Evolutionary conservation across 2,329 filamentous ascomycete genomes (phyloP).

Genomic region (Penicillium decumbens): DNA sequence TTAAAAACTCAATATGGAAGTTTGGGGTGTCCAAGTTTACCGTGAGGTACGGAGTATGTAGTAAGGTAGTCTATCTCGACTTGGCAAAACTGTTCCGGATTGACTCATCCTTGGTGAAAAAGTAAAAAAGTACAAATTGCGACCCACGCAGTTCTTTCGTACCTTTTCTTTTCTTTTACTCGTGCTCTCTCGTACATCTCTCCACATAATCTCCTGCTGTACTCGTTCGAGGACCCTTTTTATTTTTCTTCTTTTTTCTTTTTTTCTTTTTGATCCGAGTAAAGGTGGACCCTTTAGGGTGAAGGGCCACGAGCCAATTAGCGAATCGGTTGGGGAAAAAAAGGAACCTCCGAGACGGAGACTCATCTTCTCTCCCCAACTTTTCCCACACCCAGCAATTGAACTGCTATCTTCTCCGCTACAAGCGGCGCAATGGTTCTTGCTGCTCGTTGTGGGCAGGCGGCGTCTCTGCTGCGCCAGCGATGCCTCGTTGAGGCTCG

Average conservation of each 20-base stretch:
- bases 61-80: background rate
- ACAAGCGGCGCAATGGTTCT: conserved; percentile 44
- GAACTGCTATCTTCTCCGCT: conserved; percentile 18
- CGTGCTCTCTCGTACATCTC: conserved; percentile 4
- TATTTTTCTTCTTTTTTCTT: background rate
- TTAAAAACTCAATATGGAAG: background rate
- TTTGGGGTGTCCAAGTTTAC: conserved; percentile 7
- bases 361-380: conserved; percentile 19
- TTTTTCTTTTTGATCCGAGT: conserved; percentile 7
- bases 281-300: conserved; percentile 25
- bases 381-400: conserved; percentile 13
- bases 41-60: background rate
- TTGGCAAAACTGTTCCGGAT: conserved; percentile 4
- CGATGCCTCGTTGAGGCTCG: conserved; percentile 39
- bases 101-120: conserved; percentile 26
- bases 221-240: background rate
- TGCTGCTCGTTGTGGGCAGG: conserved; percentile 44
- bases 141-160: background rate
- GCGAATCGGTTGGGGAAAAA: conserved; percentile 20
- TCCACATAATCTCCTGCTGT: conserved; percentile 1
- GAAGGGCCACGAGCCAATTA: conserved; percentile 21
- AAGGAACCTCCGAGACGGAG: conserved; percentile 22
- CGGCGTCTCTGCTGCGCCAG: conserved; percentile 40
- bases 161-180: background rate
- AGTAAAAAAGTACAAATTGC: background rate